A percentile compares a stretch with the other conserved stretches of the same genome.
Conservation (phyloP, 2,329 filamentous ascomycete genomes). For the Camptophora hylomeconis region DNA sequence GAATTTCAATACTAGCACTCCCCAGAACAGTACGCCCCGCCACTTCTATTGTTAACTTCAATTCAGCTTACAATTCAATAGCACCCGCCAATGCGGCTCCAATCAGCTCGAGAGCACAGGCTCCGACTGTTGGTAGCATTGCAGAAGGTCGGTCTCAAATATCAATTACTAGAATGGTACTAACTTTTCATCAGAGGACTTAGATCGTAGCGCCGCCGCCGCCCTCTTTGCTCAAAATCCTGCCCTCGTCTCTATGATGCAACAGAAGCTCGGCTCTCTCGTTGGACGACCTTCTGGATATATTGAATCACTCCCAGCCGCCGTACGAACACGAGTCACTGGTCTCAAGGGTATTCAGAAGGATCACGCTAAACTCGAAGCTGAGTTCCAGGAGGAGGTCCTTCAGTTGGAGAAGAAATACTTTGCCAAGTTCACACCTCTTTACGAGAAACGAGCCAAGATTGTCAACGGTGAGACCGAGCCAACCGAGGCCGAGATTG, state of each 20-base stretch:
- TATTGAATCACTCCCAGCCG: constrained; percentile 83
- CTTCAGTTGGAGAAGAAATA: constrained; percentile 98
- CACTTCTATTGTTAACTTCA: neutral
- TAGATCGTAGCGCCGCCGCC: constrained; percentile 75
- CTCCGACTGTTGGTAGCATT: constrained; percentile 87
- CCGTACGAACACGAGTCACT: constrained; percentile 83
- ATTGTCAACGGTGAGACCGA: constrained; percentile 83
- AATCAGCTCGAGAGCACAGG: constrained; percentile 93
- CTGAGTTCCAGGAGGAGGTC: constrained; percentile 96
- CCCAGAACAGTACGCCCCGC: constrained; percentile 64
- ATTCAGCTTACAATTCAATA: constrained; percentile 8
- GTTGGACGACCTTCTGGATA: constrained; percentile 95
- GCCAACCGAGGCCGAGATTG: constrained; percentile 75
- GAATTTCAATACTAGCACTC: constrained; percentile 53
- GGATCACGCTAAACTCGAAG: constrained; percentile 95
- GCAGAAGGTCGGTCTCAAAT: constrained; percentile 60
- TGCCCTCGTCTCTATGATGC: constrained; percentile 89
- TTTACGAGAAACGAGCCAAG: constrained; percentile 86
- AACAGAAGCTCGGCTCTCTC: constrained; percentile 84
- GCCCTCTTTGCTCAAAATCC: constrained; percentile 95
- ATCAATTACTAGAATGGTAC: constrained; percentile 10
- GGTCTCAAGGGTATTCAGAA: constrained; percentile 97
- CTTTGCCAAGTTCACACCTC: constrained; percentile 94
- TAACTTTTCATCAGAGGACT: constrained; percentile 53
- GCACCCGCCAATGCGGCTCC: constrained; percentile 78